A percentile compares a stretch with the other conserved stretches of the same genome.
These are phyloP conservation scores for Fagus crenata DNA, from an alignment of 306 rosid genomes.

Conservation along the genomic window DNA sequence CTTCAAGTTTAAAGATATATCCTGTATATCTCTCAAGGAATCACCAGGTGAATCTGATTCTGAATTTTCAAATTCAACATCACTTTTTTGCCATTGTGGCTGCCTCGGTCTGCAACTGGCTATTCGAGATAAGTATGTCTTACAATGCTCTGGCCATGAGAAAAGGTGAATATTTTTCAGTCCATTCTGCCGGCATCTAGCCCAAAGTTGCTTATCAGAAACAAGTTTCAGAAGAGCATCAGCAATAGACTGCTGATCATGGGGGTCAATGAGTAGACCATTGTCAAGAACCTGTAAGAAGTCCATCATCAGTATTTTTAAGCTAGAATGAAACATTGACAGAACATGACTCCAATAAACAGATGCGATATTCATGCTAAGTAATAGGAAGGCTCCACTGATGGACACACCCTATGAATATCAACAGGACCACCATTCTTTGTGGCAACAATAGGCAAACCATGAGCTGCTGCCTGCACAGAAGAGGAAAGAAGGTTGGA, in stretches of 20 bases:
- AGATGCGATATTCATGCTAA: background rate
- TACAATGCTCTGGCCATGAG: constrained; percentile 64
- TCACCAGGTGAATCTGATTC: constrained; percentile 50
- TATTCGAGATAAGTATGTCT: constrained; percentile 50
- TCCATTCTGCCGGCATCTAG: constrained; percentile 58
- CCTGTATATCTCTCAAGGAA: constrained; percentile 58
- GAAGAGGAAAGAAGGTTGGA: constrained; percentile 1
- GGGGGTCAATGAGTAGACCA: constrained; percentile 58
- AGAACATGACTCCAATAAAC: background rate
- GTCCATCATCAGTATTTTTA: constrained; percentile 2
- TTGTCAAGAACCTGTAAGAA: constrained; percentile 48
- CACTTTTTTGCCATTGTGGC: constrained; percentile 53
- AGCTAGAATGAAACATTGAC: constrained; percentile 16
- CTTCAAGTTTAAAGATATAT: constrained; percentile 53
- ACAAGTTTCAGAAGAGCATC: constrained; percentile 71
- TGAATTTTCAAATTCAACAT: constrained; percentile 31
- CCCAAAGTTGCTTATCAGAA: constrained; percentile 66
- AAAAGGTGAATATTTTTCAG: constrained; percentile 60
- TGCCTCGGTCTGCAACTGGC: constrained; percentile 57
- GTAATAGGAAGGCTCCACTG: constrained; percentile 12
- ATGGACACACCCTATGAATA: constrained; percentile 47
- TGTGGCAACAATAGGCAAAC: constrained; percentile 62
- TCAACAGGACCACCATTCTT: constrained; percentile 64
- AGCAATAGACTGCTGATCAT: constrained; percentile 51
- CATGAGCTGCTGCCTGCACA: constrained; percentile 62